Base-by-base conservation (phyloP, 2,329 filamentous ascomycete genomes). In the Lecanicillium sp. region DNA sequence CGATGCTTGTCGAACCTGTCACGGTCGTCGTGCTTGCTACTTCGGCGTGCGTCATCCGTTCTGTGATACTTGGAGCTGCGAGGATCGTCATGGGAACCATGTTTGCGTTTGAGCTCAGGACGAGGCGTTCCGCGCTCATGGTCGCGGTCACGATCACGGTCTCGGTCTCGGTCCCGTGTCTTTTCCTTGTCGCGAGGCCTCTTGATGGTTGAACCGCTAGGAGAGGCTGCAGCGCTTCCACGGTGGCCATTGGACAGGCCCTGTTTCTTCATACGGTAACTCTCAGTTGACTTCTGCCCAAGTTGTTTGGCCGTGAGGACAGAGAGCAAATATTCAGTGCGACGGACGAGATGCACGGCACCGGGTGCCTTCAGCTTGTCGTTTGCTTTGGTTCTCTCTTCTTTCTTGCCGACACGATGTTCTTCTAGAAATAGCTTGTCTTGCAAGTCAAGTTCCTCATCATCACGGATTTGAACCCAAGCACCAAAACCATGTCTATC, bases 361-460 rank as follows among this genome's bases (percentile, higher is more conserved):
- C 92, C 92, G 4, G 92, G 92, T 3, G 90, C 94, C 53, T 94
- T 94, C 27, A 85, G 85, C 45, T 82, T 80, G 41, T 82, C 83
- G 14, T 86, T 82, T 13, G 68, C 77, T 52, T 87, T 86, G 53
- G 71, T 84, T 27, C 92, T 83, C 59, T 95, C 88, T 52, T 92
- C 89, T 58, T 96, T 96, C 65, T 94, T 92, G 59, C 94, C 92
- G 14, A 96, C 90, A n/a, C 90, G 84, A 58, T 96, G 89, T 60
- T 98, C 94, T 57, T 98, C 92, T 2, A 98, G 67, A 65, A 94
- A 98, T 57, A 96, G 85, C 55, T 95, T 96, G 51, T 95, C 88
- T 2, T 70, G 67, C 65, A 98, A 80, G 8, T 80, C 84, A 16
- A 98, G 75, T 22, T 95, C 88, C 2, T 77, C 65, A 54, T 98